A percentile compares a stretch with the other conserved stretches of the same genome.
Evolutionary conservation across 2,329 filamentous ascomycete species (phyloP).

Genomic region (Monilinia fructicola): DNA sequence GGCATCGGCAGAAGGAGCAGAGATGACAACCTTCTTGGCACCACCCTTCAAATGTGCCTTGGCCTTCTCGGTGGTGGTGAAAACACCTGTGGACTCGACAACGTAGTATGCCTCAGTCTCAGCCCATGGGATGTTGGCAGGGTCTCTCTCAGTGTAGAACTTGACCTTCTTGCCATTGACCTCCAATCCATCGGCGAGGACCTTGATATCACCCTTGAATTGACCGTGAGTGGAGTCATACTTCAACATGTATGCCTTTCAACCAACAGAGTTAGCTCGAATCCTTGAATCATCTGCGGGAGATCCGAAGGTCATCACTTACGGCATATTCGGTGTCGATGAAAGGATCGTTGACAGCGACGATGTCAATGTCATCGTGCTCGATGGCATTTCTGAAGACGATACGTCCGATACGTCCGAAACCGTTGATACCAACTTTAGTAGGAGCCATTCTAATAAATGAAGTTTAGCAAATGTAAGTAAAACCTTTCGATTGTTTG

Average conservation of each 20-base stretch:
- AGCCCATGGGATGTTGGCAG: slow-evolving; percentile 83
- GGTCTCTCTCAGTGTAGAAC: slow-evolving; percentile 94
- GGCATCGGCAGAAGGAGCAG: slow-evolving; percentile 88
- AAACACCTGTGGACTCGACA: slow-evolving; percentile 97
- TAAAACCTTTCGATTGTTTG: slow-evolving; percentile 24
- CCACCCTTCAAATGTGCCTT: slow-evolving; percentile 90
- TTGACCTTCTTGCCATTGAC: slow-evolving; percentile 94
- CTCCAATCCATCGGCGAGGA: slow-evolving; percentile 66
- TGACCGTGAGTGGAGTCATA: slow-evolving; percentile 96
- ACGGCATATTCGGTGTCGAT: slow-evolving; percentile 97
- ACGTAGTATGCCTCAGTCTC: slow-evolving; percentile 89
- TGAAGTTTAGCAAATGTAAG: slow-evolving; percentile 27
- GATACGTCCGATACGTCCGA: slow-evolving; percentile 98
- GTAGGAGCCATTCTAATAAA: slow-evolving; percentile 52
- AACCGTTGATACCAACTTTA: slow-evolving; percentile 98
- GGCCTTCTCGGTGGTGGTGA: slow-evolving; percentile 98
- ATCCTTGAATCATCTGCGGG: slow-evolving; percentile 10
- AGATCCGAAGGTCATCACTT: slow-evolving; percentile 49
- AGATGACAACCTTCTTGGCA: slow-evolving; percentile 97
- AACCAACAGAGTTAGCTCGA: slow-evolving; percentile 27
- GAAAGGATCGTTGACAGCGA: slow-evolving; percentile 99
- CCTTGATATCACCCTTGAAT: slow-evolving; percentile 89
- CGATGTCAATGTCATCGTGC: slow-evolving; percentile 84
- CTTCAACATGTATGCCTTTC: slow-evolving; percentile 97
- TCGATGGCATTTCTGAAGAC: slow-evolving; percentile 97